Evolutionary conservation across 2,329 filamentous ascomycete genomes (phyloP).

Genomic region (Scytalidium sp.): DNA sequence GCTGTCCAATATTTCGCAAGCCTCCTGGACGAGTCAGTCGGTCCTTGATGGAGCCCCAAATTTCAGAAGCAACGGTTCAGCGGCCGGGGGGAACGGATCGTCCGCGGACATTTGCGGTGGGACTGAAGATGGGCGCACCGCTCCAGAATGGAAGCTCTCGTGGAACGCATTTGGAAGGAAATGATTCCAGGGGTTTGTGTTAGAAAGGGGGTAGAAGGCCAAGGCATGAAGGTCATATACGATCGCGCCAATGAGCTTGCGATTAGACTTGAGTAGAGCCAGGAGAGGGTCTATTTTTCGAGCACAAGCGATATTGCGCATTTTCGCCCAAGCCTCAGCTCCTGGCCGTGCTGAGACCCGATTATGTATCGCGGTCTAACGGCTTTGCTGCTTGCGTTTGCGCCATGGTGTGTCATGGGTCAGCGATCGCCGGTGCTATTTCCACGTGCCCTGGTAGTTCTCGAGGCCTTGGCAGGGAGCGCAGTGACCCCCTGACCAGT

Average conservation of each 20-base stretch:
- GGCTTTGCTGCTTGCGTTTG: background rate
- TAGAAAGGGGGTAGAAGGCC: background rate
- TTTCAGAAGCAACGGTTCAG: too few species aligned
- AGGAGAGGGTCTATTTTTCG: background rate
- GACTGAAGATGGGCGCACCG: background rate
- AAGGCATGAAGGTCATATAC: too few species aligned
- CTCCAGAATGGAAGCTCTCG: background rate
- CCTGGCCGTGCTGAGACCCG: background rate
- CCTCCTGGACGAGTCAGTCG: too few species aligned
- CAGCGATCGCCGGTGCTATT: background rate
- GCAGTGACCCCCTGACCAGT: background rate
- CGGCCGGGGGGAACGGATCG: too few species aligned
- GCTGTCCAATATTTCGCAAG: too few species aligned
- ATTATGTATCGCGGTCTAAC: background rate
- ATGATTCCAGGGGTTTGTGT: background rate
- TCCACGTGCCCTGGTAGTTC: background rate
- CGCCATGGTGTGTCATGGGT: background rate
- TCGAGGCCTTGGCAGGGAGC: background rate
- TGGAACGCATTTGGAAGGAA: background rate
- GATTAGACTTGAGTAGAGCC: too few species aligned
- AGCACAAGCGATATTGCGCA: background rate
- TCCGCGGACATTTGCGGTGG: too few species aligned
- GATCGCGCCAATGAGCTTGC: too few species aligned
- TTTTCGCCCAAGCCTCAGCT: background rate
- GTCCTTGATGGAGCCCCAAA: too few species aligned